Evolutionary conservation across 208 protist species (phyloP).

Genomic region (Leishmania gerbilli): DNA sequence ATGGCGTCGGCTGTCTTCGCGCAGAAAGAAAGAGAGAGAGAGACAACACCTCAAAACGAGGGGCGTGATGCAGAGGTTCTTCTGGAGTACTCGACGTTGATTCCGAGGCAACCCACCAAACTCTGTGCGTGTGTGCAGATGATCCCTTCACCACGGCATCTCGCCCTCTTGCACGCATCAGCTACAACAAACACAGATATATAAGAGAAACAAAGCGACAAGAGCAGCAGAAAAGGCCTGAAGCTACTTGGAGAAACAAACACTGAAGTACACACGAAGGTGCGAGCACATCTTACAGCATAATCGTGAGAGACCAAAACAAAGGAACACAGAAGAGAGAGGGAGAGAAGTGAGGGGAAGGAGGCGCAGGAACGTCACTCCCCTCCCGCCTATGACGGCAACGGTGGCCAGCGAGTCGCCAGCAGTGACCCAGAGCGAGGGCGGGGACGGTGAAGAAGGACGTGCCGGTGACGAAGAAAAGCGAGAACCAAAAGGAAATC

Average conservation of each 20-base stretch:
- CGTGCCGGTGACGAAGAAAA: not conserved
- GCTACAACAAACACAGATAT: not conserved
- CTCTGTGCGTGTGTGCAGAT: not conserved
- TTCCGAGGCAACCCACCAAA: not conserved
- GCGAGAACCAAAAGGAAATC: not conserved
- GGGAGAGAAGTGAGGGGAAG: not conserved
- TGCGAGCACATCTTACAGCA: not conserved
- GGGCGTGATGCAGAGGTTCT: not conserved
- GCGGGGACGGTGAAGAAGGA: not conserved
- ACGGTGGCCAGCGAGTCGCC: not conserved
- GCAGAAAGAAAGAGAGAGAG: not conserved
- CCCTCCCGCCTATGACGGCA: not conserved
- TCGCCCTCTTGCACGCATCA: not conserved
- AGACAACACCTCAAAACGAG: not conserved
- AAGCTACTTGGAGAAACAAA: slow-evolving; percentile 5
- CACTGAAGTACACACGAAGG: not conserved
- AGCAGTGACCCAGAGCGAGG: not conserved
- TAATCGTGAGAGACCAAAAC: not conserved
- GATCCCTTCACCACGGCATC: not conserved
- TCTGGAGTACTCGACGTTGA: not conserved
- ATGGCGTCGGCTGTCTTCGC: not conserved
- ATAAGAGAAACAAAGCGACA: not conserved
- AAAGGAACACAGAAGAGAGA: not conserved
- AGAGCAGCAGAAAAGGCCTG: not conserved
- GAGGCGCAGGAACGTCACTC: not conserved